phyloP scores from a whole-genome alignment of 495 filamentous ascomycete genomes.

The Hyaloscypha variabilis region DNA sequence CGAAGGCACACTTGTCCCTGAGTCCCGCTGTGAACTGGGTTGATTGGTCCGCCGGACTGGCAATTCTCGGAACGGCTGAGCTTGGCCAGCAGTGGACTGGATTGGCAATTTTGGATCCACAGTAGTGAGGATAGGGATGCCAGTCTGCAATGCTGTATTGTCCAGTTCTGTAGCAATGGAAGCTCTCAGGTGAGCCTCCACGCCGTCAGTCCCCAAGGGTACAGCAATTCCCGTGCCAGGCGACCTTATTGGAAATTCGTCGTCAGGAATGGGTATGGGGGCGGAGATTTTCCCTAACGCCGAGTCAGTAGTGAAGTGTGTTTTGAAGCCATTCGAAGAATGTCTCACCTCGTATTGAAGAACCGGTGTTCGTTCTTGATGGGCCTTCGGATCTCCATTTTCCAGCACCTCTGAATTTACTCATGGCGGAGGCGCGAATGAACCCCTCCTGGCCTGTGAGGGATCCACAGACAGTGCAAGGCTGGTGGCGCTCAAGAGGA shows the following conservation, averaged over 20 bases:
- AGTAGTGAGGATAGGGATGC: slow-evolving; percentile 4
- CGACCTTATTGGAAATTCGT: slow-evolving; percentile 45
- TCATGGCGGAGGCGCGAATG: slow-evolving; percentile 20
- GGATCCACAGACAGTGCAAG: slow-evolving; percentile 4
- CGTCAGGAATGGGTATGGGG: slow-evolving; percentile 44
- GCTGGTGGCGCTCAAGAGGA: neutral
- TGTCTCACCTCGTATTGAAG: slow-evolving; percentile 46
- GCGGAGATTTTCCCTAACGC: slow-evolving; percentile 41
- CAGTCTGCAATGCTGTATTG: slow-evolving; percentile 1
- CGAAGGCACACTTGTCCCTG: slow-evolving; percentile 23
- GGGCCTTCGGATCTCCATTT: slow-evolving; percentile 25
- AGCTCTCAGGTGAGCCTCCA: slow-evolving; percentile 12
- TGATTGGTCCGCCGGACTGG: slow-evolving; percentile 11
- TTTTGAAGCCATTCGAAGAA: neutral
- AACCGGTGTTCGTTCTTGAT: slow-evolving; percentile 22
- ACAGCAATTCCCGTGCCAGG: slow-evolving; percentile 39
- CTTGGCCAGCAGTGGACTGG: neutral
- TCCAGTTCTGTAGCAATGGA: slow-evolving; percentile 18
- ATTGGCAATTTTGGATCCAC: slow-evolving; percentile 11
- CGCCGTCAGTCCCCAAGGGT: slow-evolving; percentile 27
- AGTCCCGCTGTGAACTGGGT: slow-evolving; percentile 17
- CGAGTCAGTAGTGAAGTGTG: neutral
- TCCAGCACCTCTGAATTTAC: slow-evolving; percentile 20
- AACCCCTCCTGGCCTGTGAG: neutral
- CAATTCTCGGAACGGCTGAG: slow-evolving; percentile 13